phyloP scores from a whole-genome alignment of 352 stramenopile species.

The Chrysophaeum taylorii region DNA sequence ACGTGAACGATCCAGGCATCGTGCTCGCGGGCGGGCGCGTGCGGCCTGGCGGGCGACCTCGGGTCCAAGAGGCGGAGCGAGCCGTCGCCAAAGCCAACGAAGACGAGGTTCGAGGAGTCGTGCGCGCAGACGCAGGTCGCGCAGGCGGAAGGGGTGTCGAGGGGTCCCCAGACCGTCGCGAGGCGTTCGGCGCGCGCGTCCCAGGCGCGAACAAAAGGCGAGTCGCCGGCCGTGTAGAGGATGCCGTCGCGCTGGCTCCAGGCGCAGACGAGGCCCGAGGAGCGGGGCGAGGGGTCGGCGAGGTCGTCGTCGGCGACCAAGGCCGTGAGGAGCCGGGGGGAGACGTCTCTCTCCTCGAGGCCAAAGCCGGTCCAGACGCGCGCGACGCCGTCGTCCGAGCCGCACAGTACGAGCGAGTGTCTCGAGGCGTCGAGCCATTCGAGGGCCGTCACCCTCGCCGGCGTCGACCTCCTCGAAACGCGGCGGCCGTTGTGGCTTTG shows the following conservation, averaged over 20 bases:
- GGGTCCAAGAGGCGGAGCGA: slow-evolving; percentile 83
- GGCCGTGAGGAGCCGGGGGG: slow-evolving; percentile 68
- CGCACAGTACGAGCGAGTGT: slow-evolving; percentile 81
- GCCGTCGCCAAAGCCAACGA: slow-evolving; percentile 82
- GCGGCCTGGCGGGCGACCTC: slow-evolving; percentile 47
- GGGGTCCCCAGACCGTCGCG: slow-evolving; percentile 62
- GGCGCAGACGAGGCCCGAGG: slow-evolving; percentile 84
- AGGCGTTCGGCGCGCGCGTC: slow-evolving; percentile 82
- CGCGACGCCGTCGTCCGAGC: slow-evolving; percentile 89
- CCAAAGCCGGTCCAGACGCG: slow-evolving; percentile 75
- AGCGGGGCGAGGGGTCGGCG: slow-evolving; percentile 56
- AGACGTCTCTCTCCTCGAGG: slow-evolving; percentile 40
- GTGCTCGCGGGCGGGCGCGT: slow-evolving; percentile 60
- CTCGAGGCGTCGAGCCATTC: slow-evolving; percentile 91
- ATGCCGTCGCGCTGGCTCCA: slow-evolving; percentile 81
- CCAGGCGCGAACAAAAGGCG: slow-evolving; percentile 77
- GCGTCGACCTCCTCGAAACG: neutral
- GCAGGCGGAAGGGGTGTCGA: slow-evolving; percentile 70
- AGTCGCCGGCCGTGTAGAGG: slow-evolving; percentile 83
- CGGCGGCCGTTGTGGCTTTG: slow-evolving; percentile 38
- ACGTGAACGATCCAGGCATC: slow-evolving; percentile 84
- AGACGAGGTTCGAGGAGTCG: slow-evolving; percentile 56
- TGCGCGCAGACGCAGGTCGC: slow-evolving; percentile 69
- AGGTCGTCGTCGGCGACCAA: slow-evolving; percentile 86
- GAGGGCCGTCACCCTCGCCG: slow-evolving; percentile 72